Percentiles rank a stretch among this genome's conserved stretches.
phyloP scores from a whole-genome alignment of 2,329 filamentous ascomycete genomes.

The Whalleya microplaca region DNA sequence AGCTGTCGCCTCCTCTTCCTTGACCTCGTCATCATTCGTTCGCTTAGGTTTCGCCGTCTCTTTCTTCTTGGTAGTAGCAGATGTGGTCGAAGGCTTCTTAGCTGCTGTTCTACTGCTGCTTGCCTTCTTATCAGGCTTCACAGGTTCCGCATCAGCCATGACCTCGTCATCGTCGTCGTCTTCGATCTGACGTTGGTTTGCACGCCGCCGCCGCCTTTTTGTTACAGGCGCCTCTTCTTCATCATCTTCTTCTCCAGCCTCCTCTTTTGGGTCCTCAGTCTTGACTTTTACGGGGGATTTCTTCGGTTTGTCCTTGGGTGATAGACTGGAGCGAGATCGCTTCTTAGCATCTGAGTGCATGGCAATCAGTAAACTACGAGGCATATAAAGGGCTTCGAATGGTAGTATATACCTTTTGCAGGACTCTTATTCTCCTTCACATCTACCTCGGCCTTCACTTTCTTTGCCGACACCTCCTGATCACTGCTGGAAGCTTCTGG shows the following conservation, averaged over 20 bases:
- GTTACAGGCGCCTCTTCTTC: constrained; percentile 63
- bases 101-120: constrained; percentile 35
- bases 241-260: constrained; percentile 46
- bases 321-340: constrained; percentile 40
- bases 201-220: constrained; percentile 56
- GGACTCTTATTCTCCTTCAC: constrained; percentile 45
- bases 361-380: constrained; percentile 7
- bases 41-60: constrained; percentile 29
- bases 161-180: constrained; percentile 52
- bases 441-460: constrained; percentile 31
- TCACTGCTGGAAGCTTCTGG: constrained; percentile 30
- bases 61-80: constrained; percentile 30
- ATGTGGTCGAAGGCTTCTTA: constrained; percentile 34
- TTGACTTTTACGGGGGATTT: constrained; percentile 36
- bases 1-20: constrained; percentile 45
- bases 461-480: constrained; percentile 18
- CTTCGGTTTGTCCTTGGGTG: constrained; percentile 28
- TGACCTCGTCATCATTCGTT: constrained; percentile 42
- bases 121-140: constrained; percentile 36
- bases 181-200: constrained; percentile 49
- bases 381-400: neutral
- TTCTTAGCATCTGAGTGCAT: constrained; percentile 49
- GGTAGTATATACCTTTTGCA: constrained; percentile 41
- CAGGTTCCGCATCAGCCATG: constrained; percentile 38
- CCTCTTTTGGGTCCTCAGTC: constrained; percentile 37